Evolutionary conservation across 305 asterid genomes (phyloP).

Genomic region (Solanum hybrid): DNA sequence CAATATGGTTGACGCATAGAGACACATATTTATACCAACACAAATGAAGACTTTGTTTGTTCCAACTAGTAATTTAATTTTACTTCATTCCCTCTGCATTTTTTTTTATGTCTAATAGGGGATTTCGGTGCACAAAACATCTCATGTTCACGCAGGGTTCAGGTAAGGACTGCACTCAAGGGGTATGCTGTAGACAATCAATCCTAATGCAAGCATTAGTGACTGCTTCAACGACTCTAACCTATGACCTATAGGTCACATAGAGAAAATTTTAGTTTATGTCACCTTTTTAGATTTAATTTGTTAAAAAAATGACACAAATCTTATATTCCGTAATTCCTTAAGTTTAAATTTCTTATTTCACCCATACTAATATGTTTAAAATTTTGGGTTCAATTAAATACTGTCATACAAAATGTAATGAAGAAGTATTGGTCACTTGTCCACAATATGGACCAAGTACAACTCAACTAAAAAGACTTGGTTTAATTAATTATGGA

Average conservation of each 20-base stretch:
- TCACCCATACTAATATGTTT: background rate
- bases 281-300: background rate
- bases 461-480: background rate
- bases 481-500: background rate
- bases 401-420: background rate
- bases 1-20: background rate
- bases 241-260: background rate
- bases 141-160: background rate
- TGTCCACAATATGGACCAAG: background rate
- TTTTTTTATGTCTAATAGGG: background rate
- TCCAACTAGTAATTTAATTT: background rate
- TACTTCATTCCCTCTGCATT: background rate
- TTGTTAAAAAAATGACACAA: background rate
- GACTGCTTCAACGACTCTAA: background rate
- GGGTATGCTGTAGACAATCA: too few species aligned
- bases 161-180: background rate
- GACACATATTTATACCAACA: constrained; percentile 11
- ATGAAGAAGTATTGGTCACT: background rate
- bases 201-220: background rate
- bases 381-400: background rate
- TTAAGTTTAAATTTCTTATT: background rate
- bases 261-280: background rate
- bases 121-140: background rate
- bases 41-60: background rate
- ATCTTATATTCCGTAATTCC: background rate